Base-by-base conservation (phyloP, 139 green algal species). In the Closterium sp. region DNA sequence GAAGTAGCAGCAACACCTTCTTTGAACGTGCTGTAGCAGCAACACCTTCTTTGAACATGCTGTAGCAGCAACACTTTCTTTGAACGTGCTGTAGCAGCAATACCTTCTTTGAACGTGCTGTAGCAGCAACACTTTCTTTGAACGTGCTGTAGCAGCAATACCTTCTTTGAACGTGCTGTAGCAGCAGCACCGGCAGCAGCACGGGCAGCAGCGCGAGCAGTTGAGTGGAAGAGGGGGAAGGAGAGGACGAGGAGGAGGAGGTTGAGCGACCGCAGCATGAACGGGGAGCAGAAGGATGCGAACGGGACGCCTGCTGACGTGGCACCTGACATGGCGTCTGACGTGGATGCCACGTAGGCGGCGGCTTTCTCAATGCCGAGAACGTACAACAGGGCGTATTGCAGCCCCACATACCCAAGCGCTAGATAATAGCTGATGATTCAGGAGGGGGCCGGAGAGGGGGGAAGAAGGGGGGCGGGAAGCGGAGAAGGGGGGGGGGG, bases 221-320 rank as follows among this genome's bases (percentile, higher is more conserved):
- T 34, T 23, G 84, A 43, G 8, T 91, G 84, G 3, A 94, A 38
- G 16, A 95, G 28, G 2, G 25, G 32, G 21, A 97, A 66, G 91
- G 92, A 96, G 1, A 94, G 93, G 2, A 93, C 34, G 5, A 94
- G 94, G 31, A 97, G 93, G 6, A 95, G 3, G 3, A 96, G 85
- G 90, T 97, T 98, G 30, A 96, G 33, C 4, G 91, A 91, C 32
- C 97, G 94, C 64, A 98, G 95, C 35, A 89, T 87, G 4, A 90
- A 64, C 1, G 95, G 95, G 88, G 91, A 87, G 92, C 97, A 98
- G 28, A 91, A 64, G 23, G 89, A 34, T 7, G 64, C 35, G 35
- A 91, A 87, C 28, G 89, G 34, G 19, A 38, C 33, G 43, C 43
- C 43, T 69, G 43, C 43, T 69, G 43, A 69, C 43, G 43, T 69